Base-by-base conservation (phyloP, 352 stramenopile genomes). In the Phytopythium mirpurense region DNA sequence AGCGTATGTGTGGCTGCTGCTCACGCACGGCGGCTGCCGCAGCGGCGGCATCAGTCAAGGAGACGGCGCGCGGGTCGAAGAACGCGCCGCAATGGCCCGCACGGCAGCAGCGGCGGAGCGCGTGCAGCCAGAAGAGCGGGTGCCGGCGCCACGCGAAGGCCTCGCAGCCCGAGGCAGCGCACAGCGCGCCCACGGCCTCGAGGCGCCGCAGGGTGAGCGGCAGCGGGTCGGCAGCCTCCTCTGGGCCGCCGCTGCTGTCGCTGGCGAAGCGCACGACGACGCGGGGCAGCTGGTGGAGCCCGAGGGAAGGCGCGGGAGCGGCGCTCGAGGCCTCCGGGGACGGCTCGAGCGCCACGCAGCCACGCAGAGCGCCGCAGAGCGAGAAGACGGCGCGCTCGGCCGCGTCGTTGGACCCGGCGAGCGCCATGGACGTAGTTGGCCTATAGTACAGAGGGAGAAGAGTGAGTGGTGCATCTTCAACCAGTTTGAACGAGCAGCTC, bases 91-190 rank as follows among this genome's bases (percentile, higher is more conserved):
- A 56, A 36, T 56, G 16, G 26, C 23, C 29, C 21, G 32, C 23
- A 16, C 26, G 23, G 29, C 56, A 70, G 2, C 59, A 1, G 24
- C 26, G 42, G 4, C 47, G 21, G 15, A 74, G 36, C 27, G 70
- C 47, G 10, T 62, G 63, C 29, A 27, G 36, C 67, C 69, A 79
- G 46, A 79, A 79, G 29, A n/a, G 15, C 35, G 65, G 63, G 46
- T 72, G 71, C 5, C 46, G 47, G 32, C 55, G 56, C 63, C 65
- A 70, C 16, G 66, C 60, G 50, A 67, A 75, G 21, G 46, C 64
- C 31, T 37, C 36, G 29, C 48, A 58, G 8, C 47, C 29, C 11
- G 67, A 66, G n/a, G 65, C 24, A 10, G 61, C 41, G 44, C 63
- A 69, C 23, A 79, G 38, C 36, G 67, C 58, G 16, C 57, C 56